Conservation (phyloP, 495 filamentous ascomycete species). For the Massariosphaeria phaeospora region DNA sequence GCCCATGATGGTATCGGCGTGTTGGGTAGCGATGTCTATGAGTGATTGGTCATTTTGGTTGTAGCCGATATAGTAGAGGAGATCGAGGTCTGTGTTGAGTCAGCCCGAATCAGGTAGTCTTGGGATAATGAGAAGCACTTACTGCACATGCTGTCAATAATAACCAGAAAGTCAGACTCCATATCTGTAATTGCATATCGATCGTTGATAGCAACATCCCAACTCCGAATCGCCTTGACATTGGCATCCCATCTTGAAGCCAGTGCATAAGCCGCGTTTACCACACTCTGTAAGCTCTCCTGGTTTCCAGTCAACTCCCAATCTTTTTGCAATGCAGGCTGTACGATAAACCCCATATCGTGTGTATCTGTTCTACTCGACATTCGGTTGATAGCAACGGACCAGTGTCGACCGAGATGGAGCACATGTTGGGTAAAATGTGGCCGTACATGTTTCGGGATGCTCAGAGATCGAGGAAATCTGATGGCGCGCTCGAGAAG, state of each 20-base stretch:
- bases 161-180: conserved; percentile 18
- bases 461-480: conserved; percentile 6
- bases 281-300: conserved; percentile 6
- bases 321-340: conserved; percentile 17
- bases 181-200: conserved; percentile 24
- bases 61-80: conserved; percentile 19
- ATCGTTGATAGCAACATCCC: conserved; percentile 22
- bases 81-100: conserved; percentile 10
- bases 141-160: conserved; percentile 28
- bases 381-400: conserved; percentile 22
- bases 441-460: neutral
- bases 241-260: conserved; percentile 9
- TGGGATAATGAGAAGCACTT: neutral
- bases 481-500: conserved; percentile 13
- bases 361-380: conserved; percentile 21
- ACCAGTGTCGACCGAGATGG: conserved; percentile 16
- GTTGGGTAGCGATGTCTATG: conserved; percentile 16
- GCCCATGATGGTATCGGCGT: conserved; percentile 16
- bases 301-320: conserved; percentile 13
- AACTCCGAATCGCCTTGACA: conserved; percentile 18
- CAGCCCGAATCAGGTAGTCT: neutral
- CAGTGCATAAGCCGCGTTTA: conserved; percentile 14
- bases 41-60: conserved; percentile 11
- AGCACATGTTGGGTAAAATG: conserved; percentile 1
- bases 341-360: conserved; percentile 25